These are phyloP conservation scores for Botrytis fabae DNA, from an alignment of 2,329 filamentous ascomycete genomes.

Conservation along the genomic window DNA sequence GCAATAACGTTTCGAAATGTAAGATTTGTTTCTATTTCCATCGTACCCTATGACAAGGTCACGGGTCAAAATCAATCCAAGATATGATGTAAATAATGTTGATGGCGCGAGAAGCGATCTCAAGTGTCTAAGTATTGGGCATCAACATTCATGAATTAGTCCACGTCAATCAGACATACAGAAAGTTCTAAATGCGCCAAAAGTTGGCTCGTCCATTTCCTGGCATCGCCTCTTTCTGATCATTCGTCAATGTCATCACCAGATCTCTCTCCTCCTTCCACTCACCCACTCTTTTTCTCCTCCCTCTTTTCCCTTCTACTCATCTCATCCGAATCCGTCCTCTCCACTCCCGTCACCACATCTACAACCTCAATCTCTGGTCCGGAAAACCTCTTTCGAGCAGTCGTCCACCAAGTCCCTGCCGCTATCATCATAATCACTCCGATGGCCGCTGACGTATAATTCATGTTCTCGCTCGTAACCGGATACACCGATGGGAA, in stretches of 20 bases:
- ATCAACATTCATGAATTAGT: background rate
- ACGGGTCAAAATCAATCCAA: background rate
- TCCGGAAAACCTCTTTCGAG: slow-evolving; percentile 51
- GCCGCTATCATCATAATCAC: slow-evolving; percentile 52
- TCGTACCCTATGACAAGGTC: background rate
- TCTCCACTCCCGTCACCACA: slow-evolving; percentile 24
- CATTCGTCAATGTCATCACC: background rate
- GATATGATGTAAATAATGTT: background rate
- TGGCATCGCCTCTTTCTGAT: background rate
- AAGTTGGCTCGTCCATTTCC: background rate
- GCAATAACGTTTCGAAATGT: background rate
- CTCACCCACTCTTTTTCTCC: slow-evolving; percentile 14
- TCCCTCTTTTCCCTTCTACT: slow-evolving; percentile 16
- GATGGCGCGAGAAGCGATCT: background rate
- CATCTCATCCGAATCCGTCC: slow-evolving; percentile 25
- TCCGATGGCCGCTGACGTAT: slow-evolving; percentile 56
- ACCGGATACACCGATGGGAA: slow-evolving; percentile 54
- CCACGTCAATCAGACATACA: background rate
- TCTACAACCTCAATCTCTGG: slow-evolving; percentile 41
- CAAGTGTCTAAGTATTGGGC: background rate
- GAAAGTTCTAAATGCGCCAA: background rate
- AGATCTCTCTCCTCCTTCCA: background rate
- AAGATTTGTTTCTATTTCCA: background rate
- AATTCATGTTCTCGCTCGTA: slow-evolving; percentile 57
- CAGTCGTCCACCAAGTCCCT: slow-evolving; percentile 54